A percentile compares a stretch with the other conserved stretches of the same genome.
Evolutionary conservation across 352 stramenopile genomes (phyloP).

Genomic region (Pythium diclinum): DNA sequence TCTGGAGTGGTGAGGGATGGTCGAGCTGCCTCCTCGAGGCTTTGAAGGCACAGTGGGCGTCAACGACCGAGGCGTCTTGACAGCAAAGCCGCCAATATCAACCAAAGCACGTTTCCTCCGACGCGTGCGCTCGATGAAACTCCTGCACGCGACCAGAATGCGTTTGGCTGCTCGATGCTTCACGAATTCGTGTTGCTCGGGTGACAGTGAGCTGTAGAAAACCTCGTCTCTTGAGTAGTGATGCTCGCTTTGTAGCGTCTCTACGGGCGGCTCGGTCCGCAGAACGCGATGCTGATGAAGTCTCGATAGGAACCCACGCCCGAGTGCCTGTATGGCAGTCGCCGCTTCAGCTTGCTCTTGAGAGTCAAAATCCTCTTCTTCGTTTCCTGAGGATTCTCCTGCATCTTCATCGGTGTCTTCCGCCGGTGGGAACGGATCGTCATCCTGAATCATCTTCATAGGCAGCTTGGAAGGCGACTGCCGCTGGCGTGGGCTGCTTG

Average conservation of each 20-base stretch:
- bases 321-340: constrained; percentile 6
- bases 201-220: background rate
- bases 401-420: background rate
- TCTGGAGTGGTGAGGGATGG: background rate
- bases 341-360: background rate
- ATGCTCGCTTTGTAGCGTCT: background rate
- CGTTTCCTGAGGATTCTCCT: background rate
- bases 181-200: background rate
- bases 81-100: background rate
- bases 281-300: background rate
- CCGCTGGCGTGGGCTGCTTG: constrained; percentile 10
- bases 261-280: background rate
- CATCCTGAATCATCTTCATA: background rate
- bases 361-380: background rate
- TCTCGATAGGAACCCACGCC: constrained; percentile 9
- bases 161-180: constrained; percentile 20
- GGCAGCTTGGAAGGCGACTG: constrained; percentile 5
- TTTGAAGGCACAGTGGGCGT: constrained; percentile 1
- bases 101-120: background rate
- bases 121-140: background rate
- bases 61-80: constrained; percentile 12
- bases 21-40: background rate
- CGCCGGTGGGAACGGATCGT: background rate
- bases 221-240: background rate
- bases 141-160: constrained; percentile 18